A percentile compares a stretch with the other conserved stretches of the same genome.
phyloP scores from a whole-genome alignment of 2,329 filamentous ascomycete species.

The Mariannaea elegans region DNA sequence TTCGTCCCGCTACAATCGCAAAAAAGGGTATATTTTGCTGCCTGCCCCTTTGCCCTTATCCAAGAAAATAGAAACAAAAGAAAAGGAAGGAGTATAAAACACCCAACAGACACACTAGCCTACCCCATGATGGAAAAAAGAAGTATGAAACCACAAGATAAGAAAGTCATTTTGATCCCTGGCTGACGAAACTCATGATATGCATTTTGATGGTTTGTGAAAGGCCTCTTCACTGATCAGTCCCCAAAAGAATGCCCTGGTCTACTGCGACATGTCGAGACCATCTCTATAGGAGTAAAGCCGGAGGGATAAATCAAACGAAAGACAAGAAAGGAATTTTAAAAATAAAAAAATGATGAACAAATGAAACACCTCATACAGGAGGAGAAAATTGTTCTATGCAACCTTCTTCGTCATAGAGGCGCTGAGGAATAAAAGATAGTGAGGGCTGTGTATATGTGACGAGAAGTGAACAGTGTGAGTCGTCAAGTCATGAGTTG shows the following conservation, averaged over 20 bases:
- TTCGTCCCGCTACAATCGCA: slow-evolving; percentile 12
- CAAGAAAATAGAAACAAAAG: background rate
- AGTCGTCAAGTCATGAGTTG: slow-evolving; percentile 22
- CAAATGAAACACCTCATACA: background rate
- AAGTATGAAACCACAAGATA: no score
- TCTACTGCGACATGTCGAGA: background rate
- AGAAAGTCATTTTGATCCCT: no score
- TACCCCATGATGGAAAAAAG: background rate
- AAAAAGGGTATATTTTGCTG: slow-evolving; percentile 17
- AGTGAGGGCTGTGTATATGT: slow-evolving; percentile 14
- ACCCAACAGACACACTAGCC: background rate
- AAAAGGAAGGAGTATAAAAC: background rate
- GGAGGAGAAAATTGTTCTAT: background rate
- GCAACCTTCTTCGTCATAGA: no score
- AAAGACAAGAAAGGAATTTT: background rate
- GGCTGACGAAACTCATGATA: no score
- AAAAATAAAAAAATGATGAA: background rate
- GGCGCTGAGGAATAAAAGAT: slow-evolving; percentile 15
- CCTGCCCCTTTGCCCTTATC: slow-evolving; percentile 2
- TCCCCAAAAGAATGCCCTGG: background rate
- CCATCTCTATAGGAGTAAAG: background rate
- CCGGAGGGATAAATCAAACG: background rate
- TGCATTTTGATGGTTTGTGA: no score
- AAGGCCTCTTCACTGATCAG: background rate
- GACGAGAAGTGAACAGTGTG: slow-evolving; percentile 12